These are phyloP conservation scores for Silene conica DNA, from an alignment of 148 eudicot species.

Conservation along the genomic window DNA sequence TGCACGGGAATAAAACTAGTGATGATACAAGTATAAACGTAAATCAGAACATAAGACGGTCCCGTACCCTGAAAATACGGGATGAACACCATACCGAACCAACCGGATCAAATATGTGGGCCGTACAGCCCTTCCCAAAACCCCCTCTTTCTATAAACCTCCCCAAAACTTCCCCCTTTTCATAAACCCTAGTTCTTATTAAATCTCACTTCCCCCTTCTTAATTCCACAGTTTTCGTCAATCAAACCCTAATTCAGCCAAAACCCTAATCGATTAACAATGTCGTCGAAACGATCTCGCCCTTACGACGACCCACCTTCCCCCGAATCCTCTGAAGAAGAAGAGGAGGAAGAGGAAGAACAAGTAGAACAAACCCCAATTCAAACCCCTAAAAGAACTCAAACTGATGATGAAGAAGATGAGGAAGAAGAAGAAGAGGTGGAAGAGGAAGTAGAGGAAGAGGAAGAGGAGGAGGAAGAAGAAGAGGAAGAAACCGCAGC, in stretches of 20 bases:
- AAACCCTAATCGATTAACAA: slow-evolving; percentile 14
- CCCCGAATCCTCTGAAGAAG: slow-evolving; percentile 33
- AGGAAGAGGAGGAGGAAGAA: slow-evolving; percentile 5
- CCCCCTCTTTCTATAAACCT: neutral
- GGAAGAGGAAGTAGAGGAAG: neutral
- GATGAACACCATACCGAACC: too few species aligned
- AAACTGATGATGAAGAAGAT: slow-evolving; percentile 18
- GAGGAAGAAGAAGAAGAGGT: slow-evolving; percentile 18
- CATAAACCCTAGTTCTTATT: slow-evolving; percentile 10
- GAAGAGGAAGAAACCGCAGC: neutral
- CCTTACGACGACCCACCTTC: slow-evolving; percentile 32
- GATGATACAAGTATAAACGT: too few species aligned
- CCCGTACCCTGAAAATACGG: too few species aligned
- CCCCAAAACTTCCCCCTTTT: neutral
- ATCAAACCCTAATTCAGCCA: neutral
- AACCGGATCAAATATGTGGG: neutral
- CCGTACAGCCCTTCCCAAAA: neutral
- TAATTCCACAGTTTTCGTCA: neutral
- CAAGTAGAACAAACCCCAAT: neutral
- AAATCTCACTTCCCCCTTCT: neutral
- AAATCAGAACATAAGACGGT: too few species aligned
- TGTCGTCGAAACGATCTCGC: slow-evolving; percentile 33
- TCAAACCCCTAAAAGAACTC: neutral
- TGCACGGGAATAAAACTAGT: too few species aligned
- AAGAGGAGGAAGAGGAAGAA: slow-evolving; percentile 19